Evolutionary conservation across 1,139 yeast genomes (phyloP).

Genomic region (Pichia sp.): DNA sequence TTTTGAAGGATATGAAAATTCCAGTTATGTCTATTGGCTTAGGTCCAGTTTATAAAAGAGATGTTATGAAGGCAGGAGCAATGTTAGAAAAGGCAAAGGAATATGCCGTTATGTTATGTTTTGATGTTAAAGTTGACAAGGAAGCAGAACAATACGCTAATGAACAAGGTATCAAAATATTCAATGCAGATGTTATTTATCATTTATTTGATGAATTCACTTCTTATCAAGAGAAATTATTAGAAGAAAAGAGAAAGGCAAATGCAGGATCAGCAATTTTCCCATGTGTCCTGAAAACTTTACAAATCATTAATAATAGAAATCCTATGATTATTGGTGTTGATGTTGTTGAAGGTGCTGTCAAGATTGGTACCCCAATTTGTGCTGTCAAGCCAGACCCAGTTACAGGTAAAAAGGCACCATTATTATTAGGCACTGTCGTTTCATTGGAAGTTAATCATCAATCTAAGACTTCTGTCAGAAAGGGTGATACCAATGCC

Average conservation of each 20-base stretch:
- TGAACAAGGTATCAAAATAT: slow-evolving; percentile 84
- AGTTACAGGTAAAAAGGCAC: slow-evolving; percentile 63
- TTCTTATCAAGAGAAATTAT: slow-evolving; percentile 79
- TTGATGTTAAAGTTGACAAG: slow-evolving; percentile 93
- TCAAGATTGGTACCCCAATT: slow-evolving; percentile 90
- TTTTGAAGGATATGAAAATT: slow-evolving; percentile 96
- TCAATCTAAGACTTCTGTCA: slow-evolving; percentile 68
- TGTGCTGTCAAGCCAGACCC: slow-evolving; percentile 92
- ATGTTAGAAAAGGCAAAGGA: slow-evolving; percentile 97
- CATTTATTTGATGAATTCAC: slow-evolving; percentile 94
- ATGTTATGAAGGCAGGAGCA: slow-evolving; percentile 93
- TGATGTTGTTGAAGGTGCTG: slow-evolving; percentile 86
- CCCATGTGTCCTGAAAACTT: slow-evolving; percentile 91
- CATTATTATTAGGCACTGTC: slow-evolving; percentile 77
- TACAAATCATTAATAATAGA: slow-evolving; percentile 96
- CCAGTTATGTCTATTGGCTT: slow-evolving; percentile 98
- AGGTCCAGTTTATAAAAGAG: slow-evolving; percentile 97
- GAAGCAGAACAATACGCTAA: slow-evolving; percentile 98
- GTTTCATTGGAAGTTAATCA: slow-evolving; percentile 91
- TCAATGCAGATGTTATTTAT: slow-evolving; percentile 93
- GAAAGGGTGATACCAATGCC: slow-evolving; percentile 92
- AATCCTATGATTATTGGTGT: slow-evolving; percentile 99
- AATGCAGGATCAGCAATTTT: slow-evolving; percentile 83
- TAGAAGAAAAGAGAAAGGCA: slow-evolving; percentile 87
- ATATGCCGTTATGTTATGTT: slow-evolving; percentile 93